Base-by-base conservation (phyloP, 345 rosid species). In the Heritiera littoralis region DNA sequence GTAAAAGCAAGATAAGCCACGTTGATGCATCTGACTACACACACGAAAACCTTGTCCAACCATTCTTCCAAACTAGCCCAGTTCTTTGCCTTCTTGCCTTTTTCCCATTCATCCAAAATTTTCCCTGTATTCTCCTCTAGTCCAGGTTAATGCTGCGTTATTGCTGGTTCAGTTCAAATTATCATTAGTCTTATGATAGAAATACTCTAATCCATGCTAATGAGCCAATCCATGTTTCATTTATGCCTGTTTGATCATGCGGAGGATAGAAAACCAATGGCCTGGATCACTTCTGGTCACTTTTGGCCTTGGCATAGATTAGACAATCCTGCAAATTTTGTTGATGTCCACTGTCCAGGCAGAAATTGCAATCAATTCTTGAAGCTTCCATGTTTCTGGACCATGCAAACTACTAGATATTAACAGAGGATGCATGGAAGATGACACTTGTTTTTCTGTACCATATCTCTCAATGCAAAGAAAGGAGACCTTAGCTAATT, bases 1-100 rank as follows among this genome's bases (percentile, higher is more conserved):
- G 52, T 48, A 9, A 46, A 69, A 63, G 49, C 23, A 46, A 69
- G 43, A 28, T 3, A 35, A 55, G 80, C 78, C 84, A 84, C 83
- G 86, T 79, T 75, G 67, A 12, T 69, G 15, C 75, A 69, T 38
- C 79, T 40, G n/a, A 52, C 3, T 0, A 9, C 75, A 45, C 78
- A 76, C 77, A 56, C 77, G 68, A 51, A 35, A 59, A 51, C 48
- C 64, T 76, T 82, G 28, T 23, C 28, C 0, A 23, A 23, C 28
- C 28, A 23, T 23, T 23, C 28, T 23, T 23, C 28, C 0, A 23
- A 23, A 23, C 28, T 23, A 2, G 0, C 12, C 9, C n/a, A n/a
- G n/a, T n/a, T n/a, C n/a, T n/a, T n/a, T n/a, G n/a, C n/a, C n/a
- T n/a, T n/a, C n/a, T n/a, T n/a, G n/a, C n/a, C n/a, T n/a, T n/a